Base-by-base conservation (phyloP, 129 eudicot species). In the Apium graveolens region DNA sequence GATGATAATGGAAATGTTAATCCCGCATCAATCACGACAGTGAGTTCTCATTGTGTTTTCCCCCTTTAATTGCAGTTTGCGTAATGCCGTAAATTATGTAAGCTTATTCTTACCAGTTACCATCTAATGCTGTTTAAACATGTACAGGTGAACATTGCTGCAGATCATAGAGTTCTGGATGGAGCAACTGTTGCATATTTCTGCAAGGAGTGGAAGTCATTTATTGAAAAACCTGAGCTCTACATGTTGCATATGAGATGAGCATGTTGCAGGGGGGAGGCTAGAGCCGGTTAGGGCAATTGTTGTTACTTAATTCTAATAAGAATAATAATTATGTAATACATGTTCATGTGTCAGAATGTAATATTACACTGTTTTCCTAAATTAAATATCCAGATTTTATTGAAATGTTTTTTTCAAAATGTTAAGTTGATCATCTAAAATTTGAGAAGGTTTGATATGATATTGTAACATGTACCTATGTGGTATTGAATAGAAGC, bases 121-220 rank as follows among this genome's bases (percentile, higher is more conserved):
- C 43, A 70, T 70, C 44, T 65, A 14, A 65, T 65, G 38, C 71
- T 65, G 34, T 37, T 18, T 35, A 18, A 70, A 70, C 74, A 69
- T 17, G 41, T 66, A 5, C 45, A 95, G 97, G 89, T 91, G 46
- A 86, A 91, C 76, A 86, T 95, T 73, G 97, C 92, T 18, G 94
- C 99, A 3, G 99, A 95, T 81, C 99, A 95, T 76, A 87, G 99
- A 81, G 91, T 95, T 75, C 85, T 91, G 60, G 99, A 91, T 78
- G 99, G 99, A 46, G 97, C 99, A 80, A 90, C 90, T 41, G 97
- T 95, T 49, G 97, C 97, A 29, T 48, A 78, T 38, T 95, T 95
- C 86, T 91, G 99, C 90, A 87, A 92, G 69, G 96, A 92, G 72
- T 95, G 97, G 99, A 95, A 95, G 76, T 73, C 78, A 46, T 84